These are phyloP conservation scores for Paraurostyla sp. DNA, from an alignment of 73 alveolate species.

Conservation along the genomic window DNA sequence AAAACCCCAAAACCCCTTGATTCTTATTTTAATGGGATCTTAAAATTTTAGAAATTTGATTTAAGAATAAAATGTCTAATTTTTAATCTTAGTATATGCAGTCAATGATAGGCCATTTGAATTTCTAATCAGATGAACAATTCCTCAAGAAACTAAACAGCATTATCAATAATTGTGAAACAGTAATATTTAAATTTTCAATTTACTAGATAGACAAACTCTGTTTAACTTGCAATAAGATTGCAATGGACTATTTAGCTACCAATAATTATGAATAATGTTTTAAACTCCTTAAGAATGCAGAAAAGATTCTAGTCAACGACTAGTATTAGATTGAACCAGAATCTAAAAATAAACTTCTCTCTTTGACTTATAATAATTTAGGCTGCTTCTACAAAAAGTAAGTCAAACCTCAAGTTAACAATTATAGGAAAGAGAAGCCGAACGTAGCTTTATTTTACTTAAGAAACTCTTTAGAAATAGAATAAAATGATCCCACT, in stretches of 20 bases:
- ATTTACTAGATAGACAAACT: conserved; percentile 41
- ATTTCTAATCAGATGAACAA: background rate
- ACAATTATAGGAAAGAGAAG: conserved; percentile 63
- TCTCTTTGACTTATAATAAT: conserved; percentile 77
- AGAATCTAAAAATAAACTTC: conserved; percentile 42
- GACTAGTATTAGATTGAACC: background rate
- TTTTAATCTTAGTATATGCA: background rate
- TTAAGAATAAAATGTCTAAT: background rate
- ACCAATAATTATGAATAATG: background rate
- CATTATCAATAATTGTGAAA: conserved; percentile 11
- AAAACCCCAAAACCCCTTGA: conserved; percentile 54
- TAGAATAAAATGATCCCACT: conserved; percentile 62
- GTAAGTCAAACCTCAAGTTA: conserved; percentile 26
- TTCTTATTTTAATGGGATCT: background rate
- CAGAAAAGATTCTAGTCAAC: conserved; percentile 37
- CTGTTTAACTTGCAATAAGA: conserved; percentile 60
- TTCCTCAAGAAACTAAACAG: conserved; percentile 13
- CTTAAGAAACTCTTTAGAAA: conserved; percentile 64
- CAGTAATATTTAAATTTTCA: background rate
- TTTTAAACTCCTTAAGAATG: conserved; percentile 52
- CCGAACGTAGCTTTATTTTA: conserved; percentile 79
- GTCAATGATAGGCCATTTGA: background rate
- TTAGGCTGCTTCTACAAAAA: conserved; percentile 84
- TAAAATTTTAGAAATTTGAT: background rate
- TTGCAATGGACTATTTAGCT: conserved; percentile 68